Conservation (phyloP, 352 stramenopile genomes). For the Phytophthora pini region DNA sequence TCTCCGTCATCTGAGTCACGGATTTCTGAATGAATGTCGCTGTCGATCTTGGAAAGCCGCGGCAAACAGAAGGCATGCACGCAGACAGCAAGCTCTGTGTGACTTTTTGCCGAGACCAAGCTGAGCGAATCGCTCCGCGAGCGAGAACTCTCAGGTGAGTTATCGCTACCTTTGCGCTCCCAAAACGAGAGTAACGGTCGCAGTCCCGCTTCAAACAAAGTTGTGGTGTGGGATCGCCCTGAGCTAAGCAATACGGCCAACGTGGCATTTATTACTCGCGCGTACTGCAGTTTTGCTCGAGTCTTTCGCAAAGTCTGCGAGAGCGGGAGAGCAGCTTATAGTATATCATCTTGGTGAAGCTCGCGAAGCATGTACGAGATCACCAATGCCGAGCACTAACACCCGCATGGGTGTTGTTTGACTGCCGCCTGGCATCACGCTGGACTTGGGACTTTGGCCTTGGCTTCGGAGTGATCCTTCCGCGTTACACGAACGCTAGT, state of each 20-base stretch:
- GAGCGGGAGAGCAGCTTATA: not conserved
- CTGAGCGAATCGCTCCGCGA: not conserved
- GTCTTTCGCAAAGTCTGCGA: not conserved
- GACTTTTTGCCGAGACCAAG: no score
- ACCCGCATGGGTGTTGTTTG: not conserved
- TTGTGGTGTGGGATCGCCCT: not conserved
- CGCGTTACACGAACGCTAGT: not conserved
- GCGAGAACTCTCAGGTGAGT: not conserved
- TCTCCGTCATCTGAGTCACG: no score
- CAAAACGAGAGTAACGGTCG: not conserved
- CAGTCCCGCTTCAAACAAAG: not conserved
- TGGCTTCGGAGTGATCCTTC: not conserved
- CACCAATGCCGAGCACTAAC: not conserved
- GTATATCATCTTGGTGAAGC: conserved; percentile 9
- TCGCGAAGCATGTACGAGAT: no score
- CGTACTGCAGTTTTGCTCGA: not conserved
- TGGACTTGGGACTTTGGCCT: not conserved
- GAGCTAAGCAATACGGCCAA: conserved; percentile 6
- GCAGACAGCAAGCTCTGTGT: no score
- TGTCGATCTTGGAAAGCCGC: no score
- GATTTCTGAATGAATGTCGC: no score
- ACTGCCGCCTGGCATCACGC: not conserved
- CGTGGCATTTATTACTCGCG: conserved; percentile 4
- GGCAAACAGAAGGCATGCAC: no score
- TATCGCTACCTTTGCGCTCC: no score